Evolutionary conservation across 2,329 filamentous ascomycete species (phyloP).

Genomic region (Helminthosporium solani): DNA sequence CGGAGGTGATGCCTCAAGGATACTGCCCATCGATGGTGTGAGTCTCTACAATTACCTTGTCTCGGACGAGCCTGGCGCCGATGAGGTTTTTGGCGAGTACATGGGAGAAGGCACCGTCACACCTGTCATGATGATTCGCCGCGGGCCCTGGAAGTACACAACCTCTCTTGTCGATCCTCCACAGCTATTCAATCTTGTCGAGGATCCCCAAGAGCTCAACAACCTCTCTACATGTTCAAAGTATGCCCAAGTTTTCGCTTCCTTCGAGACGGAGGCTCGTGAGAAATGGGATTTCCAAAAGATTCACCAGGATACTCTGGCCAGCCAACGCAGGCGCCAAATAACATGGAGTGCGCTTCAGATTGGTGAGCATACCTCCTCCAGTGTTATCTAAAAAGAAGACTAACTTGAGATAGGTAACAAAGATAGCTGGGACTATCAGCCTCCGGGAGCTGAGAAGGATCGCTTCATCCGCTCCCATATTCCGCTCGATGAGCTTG

Average conservation of each 20-base stretch:
- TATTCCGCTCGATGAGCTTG: constrained; percentile 76
- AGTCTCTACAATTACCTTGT: constrained; percentile 57
- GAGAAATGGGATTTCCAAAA: constrained; percentile 77
- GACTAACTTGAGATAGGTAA: constrained; percentile 20
- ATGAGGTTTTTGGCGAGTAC: constrained; percentile 93
- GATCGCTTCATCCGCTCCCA: constrained; percentile 77
- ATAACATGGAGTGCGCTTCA: constrained; percentile 79
- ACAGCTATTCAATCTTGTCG: constrained; percentile 77
- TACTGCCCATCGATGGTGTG: constrained; percentile 81
- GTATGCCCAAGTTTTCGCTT: constrained; percentile 48
- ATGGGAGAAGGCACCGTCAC: constrained; percentile 89
- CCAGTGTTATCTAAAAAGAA: neutral
- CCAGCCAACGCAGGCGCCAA: constrained; percentile 75
- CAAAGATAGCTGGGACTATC: constrained; percentile 77
- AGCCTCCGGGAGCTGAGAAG: constrained; percentile 69
- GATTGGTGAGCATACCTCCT: constrained; percentile 55
- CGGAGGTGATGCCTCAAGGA: constrained; percentile 66
- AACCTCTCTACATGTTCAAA: constrained; percentile 61
- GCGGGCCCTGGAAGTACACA: constrained; percentile 87
- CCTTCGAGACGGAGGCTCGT: constrained; percentile 72
- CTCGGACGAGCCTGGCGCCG: constrained; percentile 59
- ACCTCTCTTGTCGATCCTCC: constrained; percentile 80
- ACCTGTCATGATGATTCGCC: constrained; percentile 91
- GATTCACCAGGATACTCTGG: constrained; percentile 73
- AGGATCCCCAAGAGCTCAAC: constrained; percentile 73